Conservation (phyloP, 164 flowering plant species). For the Echeveria elegans region DNA sequence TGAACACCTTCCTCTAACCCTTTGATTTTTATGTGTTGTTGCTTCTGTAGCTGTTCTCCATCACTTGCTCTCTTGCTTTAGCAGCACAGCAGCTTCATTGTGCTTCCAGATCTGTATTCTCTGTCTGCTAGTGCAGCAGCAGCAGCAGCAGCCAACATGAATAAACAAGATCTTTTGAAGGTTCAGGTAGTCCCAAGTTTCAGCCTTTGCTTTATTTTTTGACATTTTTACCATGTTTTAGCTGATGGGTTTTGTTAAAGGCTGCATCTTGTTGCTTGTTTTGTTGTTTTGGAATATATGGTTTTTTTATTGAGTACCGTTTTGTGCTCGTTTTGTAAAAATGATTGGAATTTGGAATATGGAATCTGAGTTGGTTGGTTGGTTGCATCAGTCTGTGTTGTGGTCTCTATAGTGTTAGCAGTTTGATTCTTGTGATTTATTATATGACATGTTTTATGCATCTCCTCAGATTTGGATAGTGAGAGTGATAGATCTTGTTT, state of each 20-base stretch:
- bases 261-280: background rate
- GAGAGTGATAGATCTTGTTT: background rate
- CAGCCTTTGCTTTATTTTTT: background rate
- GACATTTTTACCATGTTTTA: background rate
- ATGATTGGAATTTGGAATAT: no score
- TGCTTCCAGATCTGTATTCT: background rate
- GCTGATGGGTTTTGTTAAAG: background rate
- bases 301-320: no score
- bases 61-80: background rate
- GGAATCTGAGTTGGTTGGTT: no score
- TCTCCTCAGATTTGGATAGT: background rate
- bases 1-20: background rate
- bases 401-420: background rate
- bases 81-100: conserved; percentile 9
- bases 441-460: background rate
- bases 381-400: no score
- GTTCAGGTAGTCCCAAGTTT: conserved; percentile 24
- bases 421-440: background rate
- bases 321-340: no score
- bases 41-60: background rate
- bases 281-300: no score
- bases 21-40: background rate
- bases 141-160: conserved; percentile 16
- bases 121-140: conserved; percentile 10
- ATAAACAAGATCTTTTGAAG: conserved; percentile 30